These are phyloP conservation scores for Diaporthe aspalathi DNA, from an alignment of 2,329 filamentous ascomycete species.

Conservation along the genomic window DNA sequence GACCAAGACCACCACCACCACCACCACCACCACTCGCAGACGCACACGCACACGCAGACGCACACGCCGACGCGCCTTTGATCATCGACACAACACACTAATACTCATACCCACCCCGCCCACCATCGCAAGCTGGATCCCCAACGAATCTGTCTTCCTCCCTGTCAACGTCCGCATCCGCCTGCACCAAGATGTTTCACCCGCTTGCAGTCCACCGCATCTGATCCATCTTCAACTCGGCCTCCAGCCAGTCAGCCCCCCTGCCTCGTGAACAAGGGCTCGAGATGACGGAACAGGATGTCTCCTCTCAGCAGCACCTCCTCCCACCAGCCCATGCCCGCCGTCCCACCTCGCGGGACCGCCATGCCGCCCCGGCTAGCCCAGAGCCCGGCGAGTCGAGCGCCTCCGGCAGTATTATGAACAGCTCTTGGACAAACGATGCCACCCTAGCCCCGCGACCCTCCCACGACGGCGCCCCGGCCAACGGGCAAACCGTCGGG, in stretches of 20 bases:
- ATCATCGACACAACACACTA: background rate
- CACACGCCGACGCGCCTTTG: background rate
- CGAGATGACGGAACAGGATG: slow-evolving; percentile 40
- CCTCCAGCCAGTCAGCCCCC: slow-evolving; percentile 12
- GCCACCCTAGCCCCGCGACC: slow-evolving; percentile 40
- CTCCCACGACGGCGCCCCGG: slow-evolving; percentile 30
- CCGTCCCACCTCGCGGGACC: slow-evolving; percentile 15
- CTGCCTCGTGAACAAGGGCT: slow-evolving; percentile 38
- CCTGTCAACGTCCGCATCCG: background rate
- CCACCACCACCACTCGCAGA: too few relatives aligned
- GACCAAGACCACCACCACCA: slow-evolving; percentile 1
- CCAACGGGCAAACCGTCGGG: background rate
- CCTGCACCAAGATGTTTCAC: slow-evolving; percentile 38
- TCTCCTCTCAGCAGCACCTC: slow-evolving; percentile 35
- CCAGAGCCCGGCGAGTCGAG: slow-evolving; percentile 59
- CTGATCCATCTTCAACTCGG: slow-evolving; percentile 30
- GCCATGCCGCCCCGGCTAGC: slow-evolving; percentile 47
- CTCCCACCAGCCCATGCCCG: slow-evolving; percentile 26
- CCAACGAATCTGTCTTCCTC: background rate
- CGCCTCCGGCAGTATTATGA: slow-evolving; percentile 46
- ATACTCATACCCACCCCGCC: slow-evolving; percentile 12
- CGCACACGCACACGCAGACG: too few relatives aligned
- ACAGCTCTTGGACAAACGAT: slow-evolving; percentile 36
- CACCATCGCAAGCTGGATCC: background rate
- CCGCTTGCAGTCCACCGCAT: slow-evolving; percentile 21